Percentiles rank a stretch among this genome's conserved stretches.
Evolutionary conservation across 2,329 filamentous ascomycete species (phyloP).

Genomic region (Penicillium vulpinum): DNA sequence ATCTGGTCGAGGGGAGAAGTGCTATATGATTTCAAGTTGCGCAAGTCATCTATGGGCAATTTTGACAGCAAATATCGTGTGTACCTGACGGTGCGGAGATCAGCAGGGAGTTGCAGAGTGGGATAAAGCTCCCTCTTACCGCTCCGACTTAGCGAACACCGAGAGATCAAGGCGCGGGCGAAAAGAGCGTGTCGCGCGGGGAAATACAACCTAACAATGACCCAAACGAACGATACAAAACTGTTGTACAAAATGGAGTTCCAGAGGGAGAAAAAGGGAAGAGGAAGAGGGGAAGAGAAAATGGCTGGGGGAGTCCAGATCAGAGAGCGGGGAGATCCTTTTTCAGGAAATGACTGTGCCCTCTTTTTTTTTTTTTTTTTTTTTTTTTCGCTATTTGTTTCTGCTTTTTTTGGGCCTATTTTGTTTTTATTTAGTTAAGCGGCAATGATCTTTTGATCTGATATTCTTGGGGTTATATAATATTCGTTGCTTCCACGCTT

Average conservation of each 20-base stretch:
- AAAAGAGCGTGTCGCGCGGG: conserved; percentile 29
- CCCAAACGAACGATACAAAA: conserved; percentile 21
- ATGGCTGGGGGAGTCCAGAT: conserved; percentile 25
- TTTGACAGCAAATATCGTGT: conserved; percentile 13
- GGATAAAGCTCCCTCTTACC: conserved; percentile 27
- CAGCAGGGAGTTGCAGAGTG: conserved; percentile 29
- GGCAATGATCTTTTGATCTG: neutral
- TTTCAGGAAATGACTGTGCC: conserved; percentile 7
- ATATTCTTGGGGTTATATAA: neutral
- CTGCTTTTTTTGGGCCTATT: neutral
- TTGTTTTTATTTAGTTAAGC: neutral
- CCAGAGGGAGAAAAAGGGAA: conserved; percentile 18
- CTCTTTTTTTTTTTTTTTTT: conserved; percentile 5
- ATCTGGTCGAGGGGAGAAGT: conserved; percentile 14
- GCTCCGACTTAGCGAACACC: conserved; percentile 21
- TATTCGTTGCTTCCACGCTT: neutral
- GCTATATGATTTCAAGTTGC: conserved; percentile 10
- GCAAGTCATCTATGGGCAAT: conserved; percentile 24
- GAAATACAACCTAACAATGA: conserved; percentile 21
- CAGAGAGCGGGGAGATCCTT: conserved; percentile 21
- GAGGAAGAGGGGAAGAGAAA: conserved; percentile 21
- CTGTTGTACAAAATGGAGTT: conserved; percentile 28
- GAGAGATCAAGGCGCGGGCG: conserved; percentile 5
- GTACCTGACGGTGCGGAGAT: conserved; percentile 39
- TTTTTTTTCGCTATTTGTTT: neutral